phyloP scores from a whole-genome alignment of 2,329 filamentous ascomycete genomes.

The Pyrenochaeta sp. region DNA sequence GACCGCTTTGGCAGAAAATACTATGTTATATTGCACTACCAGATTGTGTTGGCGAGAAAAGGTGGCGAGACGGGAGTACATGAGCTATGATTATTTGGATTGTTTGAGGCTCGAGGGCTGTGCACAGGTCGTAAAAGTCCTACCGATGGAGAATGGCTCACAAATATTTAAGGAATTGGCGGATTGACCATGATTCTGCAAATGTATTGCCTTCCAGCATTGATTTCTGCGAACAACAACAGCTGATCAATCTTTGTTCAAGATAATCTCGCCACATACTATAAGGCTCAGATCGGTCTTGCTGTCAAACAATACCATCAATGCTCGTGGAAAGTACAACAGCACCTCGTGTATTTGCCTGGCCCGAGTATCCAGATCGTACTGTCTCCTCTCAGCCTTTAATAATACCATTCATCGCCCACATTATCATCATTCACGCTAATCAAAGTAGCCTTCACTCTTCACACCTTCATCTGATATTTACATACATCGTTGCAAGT shows the following conservation, averaged over 20 bases:
- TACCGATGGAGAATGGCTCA: neutral
- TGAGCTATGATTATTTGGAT: conserved; percentile 32
- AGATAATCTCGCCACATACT: too few species aligned
- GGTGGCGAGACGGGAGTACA: conserved; percentile 29
- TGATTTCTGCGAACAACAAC: too few species aligned
- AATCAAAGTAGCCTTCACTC: neutral
- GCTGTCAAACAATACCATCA: too few species aligned
- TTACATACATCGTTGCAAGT: too few species aligned
- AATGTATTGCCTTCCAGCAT: too few species aligned
- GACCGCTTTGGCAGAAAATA: conserved; percentile 11
- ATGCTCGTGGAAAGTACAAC: neutral
- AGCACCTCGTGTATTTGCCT: too few species aligned
- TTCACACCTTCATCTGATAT: neutral
- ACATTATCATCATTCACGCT: neutral
- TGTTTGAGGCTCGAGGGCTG: conserved; percentile 18
- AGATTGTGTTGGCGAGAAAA: conserved; percentile 32
- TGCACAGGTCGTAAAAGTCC: neutral
- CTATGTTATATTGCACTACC: conserved; percentile 15
- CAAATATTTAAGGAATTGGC: too few species aligned
- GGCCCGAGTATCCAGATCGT: too few species aligned
- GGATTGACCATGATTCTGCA: too few species aligned
- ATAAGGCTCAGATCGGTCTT: too few species aligned
- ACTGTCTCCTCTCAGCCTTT: too few species aligned
- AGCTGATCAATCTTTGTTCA: too few species aligned
- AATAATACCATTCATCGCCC: neutral